Evolutionary conservation across 108 stramenopile genomes (phyloP).

Genomic region (Discostella stelligeroides): DNA sequence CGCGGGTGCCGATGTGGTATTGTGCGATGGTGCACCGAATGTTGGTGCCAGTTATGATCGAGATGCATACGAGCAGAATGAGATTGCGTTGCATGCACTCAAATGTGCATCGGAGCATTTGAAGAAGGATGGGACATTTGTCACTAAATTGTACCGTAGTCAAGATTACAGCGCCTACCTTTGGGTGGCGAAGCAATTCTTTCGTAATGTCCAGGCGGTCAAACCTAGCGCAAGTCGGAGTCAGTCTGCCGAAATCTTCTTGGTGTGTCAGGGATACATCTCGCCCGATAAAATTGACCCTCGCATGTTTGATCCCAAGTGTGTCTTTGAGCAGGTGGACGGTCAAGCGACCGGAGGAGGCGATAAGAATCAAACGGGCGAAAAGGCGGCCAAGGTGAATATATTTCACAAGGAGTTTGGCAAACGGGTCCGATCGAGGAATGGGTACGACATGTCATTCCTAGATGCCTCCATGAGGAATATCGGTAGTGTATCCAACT

Average conservation of each 20-base stretch:
- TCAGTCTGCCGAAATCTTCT: conserved; percentile 98
- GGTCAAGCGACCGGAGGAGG: conserved; percentile 78
- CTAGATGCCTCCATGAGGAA: conserved; percentile 83
- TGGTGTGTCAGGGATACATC: conserved; percentile 88
- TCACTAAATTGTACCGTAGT: conserved; percentile 98
- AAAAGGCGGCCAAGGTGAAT: conserved; percentile 47
- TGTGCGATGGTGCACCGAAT: conserved; percentile 99
- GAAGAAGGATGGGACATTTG: conserved; percentile 83
- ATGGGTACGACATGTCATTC: conserved; percentile 91
- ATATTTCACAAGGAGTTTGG: conserved; percentile 96
- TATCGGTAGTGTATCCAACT: conserved; percentile 75
- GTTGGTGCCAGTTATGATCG: conserved; percentile 95
- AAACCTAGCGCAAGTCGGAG: conserved; percentile 93
- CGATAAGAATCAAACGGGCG: conserved; percentile 43
- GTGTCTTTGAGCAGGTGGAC: conserved; percentile 91
- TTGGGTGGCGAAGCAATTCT: conserved; percentile 98
- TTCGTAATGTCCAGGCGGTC: conserved; percentile 84
- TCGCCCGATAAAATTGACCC: conserved; percentile 95
- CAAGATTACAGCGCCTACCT: conserved; percentile 95
- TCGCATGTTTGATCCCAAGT: conserved; percentile 95
- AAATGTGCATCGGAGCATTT: conserved; percentile 96
- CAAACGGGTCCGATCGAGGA: conserved; percentile 80
- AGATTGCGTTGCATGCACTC: conserved; percentile 94
- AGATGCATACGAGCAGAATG: conserved; percentile 99
- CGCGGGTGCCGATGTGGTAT: conserved; percentile 91